Base-by-base conservation (phyloP, 768 basidiomycete genomes). In the Chiua virens region DNA sequence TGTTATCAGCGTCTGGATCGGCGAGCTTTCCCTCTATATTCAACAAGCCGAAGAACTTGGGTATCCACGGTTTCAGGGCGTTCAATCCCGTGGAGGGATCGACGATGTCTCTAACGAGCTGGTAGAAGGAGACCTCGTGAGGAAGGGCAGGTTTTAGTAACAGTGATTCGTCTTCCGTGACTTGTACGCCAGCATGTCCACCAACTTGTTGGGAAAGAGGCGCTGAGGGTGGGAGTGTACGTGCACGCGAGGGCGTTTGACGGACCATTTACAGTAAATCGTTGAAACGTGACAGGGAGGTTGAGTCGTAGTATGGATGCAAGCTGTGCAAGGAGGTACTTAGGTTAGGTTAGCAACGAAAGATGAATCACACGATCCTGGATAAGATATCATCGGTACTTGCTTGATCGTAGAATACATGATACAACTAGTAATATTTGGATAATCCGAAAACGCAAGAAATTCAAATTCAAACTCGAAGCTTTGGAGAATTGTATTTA, bases 41-140 rank as follows among this genome's bases (percentile, higher is more conserved):
- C 36, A 97, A 73, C 4, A 87, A 87, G 3, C 96, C 96, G 38
- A 85, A 75, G 68, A 92, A 97, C 37, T 73, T 78, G 11, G 94
- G 90, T 5, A 87, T 77, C 65, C 81, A 92, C 3, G 72, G 76
- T 35, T 71, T 74, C 37, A 91, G 74, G 0, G 23, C 27, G 4
- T 57, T 45, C 14, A 56, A 21, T 6, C 42, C 53, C 30, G 45
- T 51, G 14, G 54, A 53, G 58, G 4, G 70, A 58, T 56, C 64
- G 6, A 74, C 71, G 43, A 49, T 28, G 15, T 67, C 65, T 47
- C 65, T 52, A 28, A 86, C 66, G 32, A 67, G 56, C 50, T 83
- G 78, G 69, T 95, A 96, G 66, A 94, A 94, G 20, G 73, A 72
- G 34, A 82, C 73, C 62, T 96, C 92, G 34, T 71, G 67, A 0